A percentile compares a stretch with the other conserved stretches of the same genome.
phyloP scores from a whole-genome alignment of 2,329 filamentous ascomycete species.

The Xylariomycetidae sp. region DNA sequence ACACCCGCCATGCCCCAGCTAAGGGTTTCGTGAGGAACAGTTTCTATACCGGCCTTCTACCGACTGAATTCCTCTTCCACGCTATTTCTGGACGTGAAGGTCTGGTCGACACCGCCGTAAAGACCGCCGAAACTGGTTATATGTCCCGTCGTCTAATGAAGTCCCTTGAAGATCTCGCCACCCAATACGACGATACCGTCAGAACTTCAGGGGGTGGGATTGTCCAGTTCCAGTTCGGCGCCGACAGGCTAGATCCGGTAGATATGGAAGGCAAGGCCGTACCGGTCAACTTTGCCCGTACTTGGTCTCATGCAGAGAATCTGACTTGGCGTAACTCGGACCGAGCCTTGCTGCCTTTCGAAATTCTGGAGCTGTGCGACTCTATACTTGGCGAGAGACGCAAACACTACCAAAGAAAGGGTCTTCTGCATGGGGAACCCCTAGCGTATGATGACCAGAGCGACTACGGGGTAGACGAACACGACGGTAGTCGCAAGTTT shows the following conservation, averaged over 20 bases:
- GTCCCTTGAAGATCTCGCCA: conserved; percentile 89
- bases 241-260: conserved; percentile 90
- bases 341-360: conserved; percentile 64
- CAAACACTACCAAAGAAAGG: conserved; percentile 55
- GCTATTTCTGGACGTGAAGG: conserved; percentile 98
- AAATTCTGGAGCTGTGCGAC: conserved; percentile 66
- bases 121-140: conserved; percentile 97
- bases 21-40: conserved; percentile 97
- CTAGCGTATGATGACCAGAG: conserved; percentile 67
- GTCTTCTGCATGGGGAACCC: conserved; percentile 55
- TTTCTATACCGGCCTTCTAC: conserved; percentile 88
- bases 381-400: conserved; percentile 65
- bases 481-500: conserved; percentile 80
- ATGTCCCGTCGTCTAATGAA: conserved; percentile 99
- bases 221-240: conserved; percentile 96
- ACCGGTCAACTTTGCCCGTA: conserved; percentile 87
- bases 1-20: conserved; percentile 82
- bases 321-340: conserved; percentile 77
- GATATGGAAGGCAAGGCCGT: conserved; percentile 96
- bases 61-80: conserved; percentile 95
- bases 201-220: conserved; percentile 83
- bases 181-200: conserved; percentile 91
- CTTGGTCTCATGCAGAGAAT: conserved; percentile 76
- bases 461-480: conserved; percentile 67
- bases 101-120: conserved; percentile 96